Conservation (phyloP, 2,329 filamentous ascomycete species). For the Epichloe gansuensis region DNA sequence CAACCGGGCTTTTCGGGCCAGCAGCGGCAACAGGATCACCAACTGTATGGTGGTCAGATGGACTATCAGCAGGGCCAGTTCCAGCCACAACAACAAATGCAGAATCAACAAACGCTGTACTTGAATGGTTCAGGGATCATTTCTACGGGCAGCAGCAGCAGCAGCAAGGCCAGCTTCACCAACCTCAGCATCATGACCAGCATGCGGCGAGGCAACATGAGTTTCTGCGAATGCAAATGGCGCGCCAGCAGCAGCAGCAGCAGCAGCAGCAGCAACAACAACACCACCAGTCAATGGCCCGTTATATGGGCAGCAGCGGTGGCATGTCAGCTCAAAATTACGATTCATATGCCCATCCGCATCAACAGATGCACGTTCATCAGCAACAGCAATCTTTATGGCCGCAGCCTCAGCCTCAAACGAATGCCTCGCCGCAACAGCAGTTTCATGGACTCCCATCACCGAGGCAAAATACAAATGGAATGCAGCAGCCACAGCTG, state of each 20-base stretch:
- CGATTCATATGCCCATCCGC: constrained; percentile 14
- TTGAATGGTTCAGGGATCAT: constrained; percentile 7
- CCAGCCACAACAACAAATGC: constrained; percentile 14
- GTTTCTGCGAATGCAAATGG: constrained; percentile 10
- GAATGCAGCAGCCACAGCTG: constrained; percentile 5
- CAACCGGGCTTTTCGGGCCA: constrained; percentile 17
- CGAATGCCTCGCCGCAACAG: constrained; percentile 3
- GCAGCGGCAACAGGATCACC: constrained; percentile 9
- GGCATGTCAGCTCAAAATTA: background rate
- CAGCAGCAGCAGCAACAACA: constrained; percentile 11
- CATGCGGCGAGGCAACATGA: constrained; percentile 15
- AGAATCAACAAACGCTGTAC: constrained; percentile 10
- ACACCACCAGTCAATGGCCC: constrained; percentile 4
- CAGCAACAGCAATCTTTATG: constrained; percentile 2
- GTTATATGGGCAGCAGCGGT: constrained; percentile 1
- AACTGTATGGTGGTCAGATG: constrained; percentile 14
- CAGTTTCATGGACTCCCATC: constrained; percentile 4
- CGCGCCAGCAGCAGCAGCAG: constrained; percentile 12
- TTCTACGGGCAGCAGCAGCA: constrained; percentile 13
- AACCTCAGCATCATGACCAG: constrained; percentile 12
- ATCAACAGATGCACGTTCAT: constrained; percentile 7
- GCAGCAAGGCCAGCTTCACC: constrained; percentile 10
- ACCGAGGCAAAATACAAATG: constrained; percentile 3
- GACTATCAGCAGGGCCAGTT: constrained; percentile 13
- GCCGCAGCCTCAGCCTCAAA: constrained; percentile 13